Conservation (phyloP, 2,329 filamentous ascomycete species). For the Magnaporthiopsis incrustans region DNA sequence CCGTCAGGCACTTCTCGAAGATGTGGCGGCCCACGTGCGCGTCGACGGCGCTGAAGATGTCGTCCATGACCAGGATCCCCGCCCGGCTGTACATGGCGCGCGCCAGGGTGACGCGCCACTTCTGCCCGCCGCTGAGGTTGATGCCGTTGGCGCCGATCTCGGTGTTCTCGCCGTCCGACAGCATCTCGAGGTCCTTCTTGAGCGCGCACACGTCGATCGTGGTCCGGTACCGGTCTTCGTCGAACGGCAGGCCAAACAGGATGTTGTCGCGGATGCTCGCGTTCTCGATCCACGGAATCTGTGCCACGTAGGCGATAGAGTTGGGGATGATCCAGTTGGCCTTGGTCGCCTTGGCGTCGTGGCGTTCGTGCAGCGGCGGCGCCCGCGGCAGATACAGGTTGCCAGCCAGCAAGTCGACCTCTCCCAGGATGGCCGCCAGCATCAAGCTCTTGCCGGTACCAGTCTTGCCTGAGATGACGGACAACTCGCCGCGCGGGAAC, state of each 20-base stretch:
- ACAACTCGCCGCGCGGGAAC: slow-evolving; percentile 63
- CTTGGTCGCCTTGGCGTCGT: slow-evolving; percentile 53
- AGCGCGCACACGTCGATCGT: slow-evolving; percentile 68
- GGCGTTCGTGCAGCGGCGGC: slow-evolving; percentile 43
- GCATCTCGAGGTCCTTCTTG: slow-evolving; percentile 66
- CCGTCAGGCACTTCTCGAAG: slow-evolving; percentile 67
- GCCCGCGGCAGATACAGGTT: slow-evolving; percentile 46
- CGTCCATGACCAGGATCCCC: slow-evolving; percentile 69
- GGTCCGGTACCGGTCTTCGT: slow-evolving; percentile 60
- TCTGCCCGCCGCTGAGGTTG: slow-evolving; percentile 75
- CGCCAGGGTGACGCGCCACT: slow-evolving; percentile 74
- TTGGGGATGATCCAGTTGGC: slow-evolving; percentile 62
- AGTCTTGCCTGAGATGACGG: slow-evolving; percentile 68
- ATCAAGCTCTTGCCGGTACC: slow-evolving; percentile 72
- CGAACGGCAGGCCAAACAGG: slow-evolving; percentile 63
- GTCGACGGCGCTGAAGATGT: slow-evolving; percentile 78
- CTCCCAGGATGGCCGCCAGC: slow-evolving; percentile 65
- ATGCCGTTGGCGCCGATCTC: slow-evolving; percentile 81
- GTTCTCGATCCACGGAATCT: slow-evolving; percentile 82
- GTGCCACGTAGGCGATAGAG: slow-evolving; percentile 66
- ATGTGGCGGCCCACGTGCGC: slow-evolving; percentile 74
- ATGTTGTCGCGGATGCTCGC: slow-evolving; percentile 73
- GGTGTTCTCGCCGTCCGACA: slow-evolving; percentile 69
- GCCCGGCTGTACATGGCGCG: slow-evolving; percentile 73
- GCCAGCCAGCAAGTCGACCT: slow-evolving; percentile 61